Evolutionary conservation across 2,329 filamentous ascomycete species (phyloP).

Genomic region (Diaporthe sp.): DNA sequence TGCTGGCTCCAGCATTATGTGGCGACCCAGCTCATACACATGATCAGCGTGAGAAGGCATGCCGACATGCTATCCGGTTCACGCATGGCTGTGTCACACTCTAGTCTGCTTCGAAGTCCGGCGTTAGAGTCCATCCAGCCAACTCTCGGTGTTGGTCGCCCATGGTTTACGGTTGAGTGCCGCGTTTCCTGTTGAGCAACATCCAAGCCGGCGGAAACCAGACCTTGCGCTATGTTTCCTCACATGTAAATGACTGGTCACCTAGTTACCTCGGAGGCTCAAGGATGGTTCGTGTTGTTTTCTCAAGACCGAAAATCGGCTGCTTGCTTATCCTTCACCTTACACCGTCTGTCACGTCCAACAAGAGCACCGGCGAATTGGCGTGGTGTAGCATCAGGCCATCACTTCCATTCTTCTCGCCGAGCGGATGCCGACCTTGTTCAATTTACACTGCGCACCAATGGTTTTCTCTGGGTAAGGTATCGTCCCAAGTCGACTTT

Average conservation of each 20-base stretch:
- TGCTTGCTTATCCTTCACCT: neutral
- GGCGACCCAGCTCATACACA: neutral
- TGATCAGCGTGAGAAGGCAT: neutral
- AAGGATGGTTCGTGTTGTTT: neutral
- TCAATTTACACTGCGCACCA: slow-evolving; percentile 7
- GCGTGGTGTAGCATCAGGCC: slow-evolving; percentile 5
- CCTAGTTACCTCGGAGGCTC: neutral
- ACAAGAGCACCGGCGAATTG: neutral
- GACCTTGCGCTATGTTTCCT: slow-evolving; percentile 1
- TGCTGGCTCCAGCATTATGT: slow-evolving; percentile 3
- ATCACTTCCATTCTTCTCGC: neutral
- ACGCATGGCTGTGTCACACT: slow-evolving; percentile 5
- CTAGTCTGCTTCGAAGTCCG: neutral
- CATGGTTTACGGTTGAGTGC: neutral
- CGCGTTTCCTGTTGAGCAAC: slow-evolving; percentile 20
- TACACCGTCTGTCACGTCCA: slow-evolving; percentile 1
- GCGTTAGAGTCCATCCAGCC: neutral
- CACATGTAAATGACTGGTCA: slow-evolving; percentile 9
- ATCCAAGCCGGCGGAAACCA: slow-evolving; percentile 8
- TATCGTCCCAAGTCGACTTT: neutral
- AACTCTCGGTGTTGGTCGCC: neutral
- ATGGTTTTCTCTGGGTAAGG: neutral
- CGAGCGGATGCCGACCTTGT: neutral
- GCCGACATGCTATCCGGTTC: too few species aligned
- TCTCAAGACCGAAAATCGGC: neutral